Evolutionary conservation across 1,284 basidiomycete genomes (phyloP).

Genomic region (Cronartium ribicola): DNA sequence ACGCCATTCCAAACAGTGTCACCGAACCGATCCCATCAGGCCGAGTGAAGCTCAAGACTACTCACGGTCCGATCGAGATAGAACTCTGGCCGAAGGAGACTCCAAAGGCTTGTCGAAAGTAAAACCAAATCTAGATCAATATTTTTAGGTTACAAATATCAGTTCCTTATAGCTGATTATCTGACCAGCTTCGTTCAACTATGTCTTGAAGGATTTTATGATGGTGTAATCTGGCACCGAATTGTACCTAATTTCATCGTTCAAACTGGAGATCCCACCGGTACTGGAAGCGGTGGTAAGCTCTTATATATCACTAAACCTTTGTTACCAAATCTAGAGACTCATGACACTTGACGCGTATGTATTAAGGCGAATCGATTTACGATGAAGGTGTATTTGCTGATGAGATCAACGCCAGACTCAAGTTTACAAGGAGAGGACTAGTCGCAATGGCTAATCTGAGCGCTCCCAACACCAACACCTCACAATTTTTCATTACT

Average conservation of each 20-base stretch:
- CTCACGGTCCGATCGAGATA: slow-evolving; percentile 31
- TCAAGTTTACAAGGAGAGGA: slow-evolving; percentile 75
- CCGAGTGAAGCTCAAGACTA: slow-evolving; percentile 22
- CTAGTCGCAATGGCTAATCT: slow-evolving; percentile 91
- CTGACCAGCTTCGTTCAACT: slow-evolving; percentile 46
- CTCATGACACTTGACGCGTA: not conserved
- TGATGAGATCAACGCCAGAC: slow-evolving; percentile 86
- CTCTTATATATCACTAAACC: not conserved
- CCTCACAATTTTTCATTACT: slow-evolving; percentile 51
- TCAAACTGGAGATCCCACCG: slow-evolving; percentile 91
- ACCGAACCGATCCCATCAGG: slow-evolving; percentile 40
- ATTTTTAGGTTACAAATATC: slow-evolving; percentile 59
- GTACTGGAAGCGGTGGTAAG: slow-evolving; percentile 75
- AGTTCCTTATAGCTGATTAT: slow-evolving; percentile 29
- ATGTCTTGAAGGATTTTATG: slow-evolving; percentile 65
- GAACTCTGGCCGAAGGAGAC: slow-evolving; percentile 62
- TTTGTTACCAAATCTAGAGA: not conserved
- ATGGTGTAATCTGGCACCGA: slow-evolving; percentile 87
- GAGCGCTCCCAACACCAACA: slow-evolving; percentile 57
- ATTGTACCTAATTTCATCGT: slow-evolving; percentile 82
- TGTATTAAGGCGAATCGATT: slow-evolving; percentile 45
- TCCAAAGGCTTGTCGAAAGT: slow-evolving; percentile 88
- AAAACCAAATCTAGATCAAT: slow-evolving; percentile 82
- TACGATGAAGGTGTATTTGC: slow-evolving; percentile 56
- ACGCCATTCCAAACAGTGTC: too few species aligned